These are phyloP conservation scores for Adansonia gregorii DNA, from an alignment of 441 rosid genomes.

Conservation along the genomic window DNA sequence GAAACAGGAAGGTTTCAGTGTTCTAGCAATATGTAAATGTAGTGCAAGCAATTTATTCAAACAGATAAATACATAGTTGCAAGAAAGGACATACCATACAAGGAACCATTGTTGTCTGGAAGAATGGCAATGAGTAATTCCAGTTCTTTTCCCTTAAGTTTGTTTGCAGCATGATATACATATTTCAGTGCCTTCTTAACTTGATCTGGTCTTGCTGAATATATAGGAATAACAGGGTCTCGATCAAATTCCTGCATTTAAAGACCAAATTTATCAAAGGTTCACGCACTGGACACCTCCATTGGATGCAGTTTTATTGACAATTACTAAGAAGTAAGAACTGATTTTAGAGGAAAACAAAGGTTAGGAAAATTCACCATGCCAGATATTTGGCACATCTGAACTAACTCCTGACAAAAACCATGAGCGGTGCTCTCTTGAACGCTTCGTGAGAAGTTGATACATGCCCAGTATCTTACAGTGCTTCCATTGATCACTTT, in stretches of 20 bases:
- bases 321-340: slow-evolving; percentile 2
- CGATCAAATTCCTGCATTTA: slow-evolving; percentile 37
- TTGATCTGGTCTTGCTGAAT: slow-evolving; percentile 45
- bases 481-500: slow-evolving; percentile 52
- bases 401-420: slow-evolving; percentile 43
- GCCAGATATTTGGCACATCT: slow-evolving; percentile 47
- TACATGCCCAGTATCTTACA: slow-evolving; percentile 47
- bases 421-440: slow-evolving; percentile 37
- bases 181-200: slow-evolving; percentile 41
- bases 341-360: not conserved
- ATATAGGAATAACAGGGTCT: slow-evolving; percentile 45
- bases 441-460: slow-evolving; percentile 45
- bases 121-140: slow-evolving; percentile 51
- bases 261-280: not conserved
- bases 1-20: not conserved
- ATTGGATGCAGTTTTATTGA: not conserved
- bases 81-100: slow-evolving; percentile 41
- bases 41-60: not conserved
- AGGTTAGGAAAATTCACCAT: slow-evolving; percentile 39
- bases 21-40: not conserved
- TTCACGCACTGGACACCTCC: not conserved
- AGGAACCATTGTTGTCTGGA: slow-evolving; percentile 45
- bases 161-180: slow-evolving; percentile 35
- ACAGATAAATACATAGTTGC: not conserved
- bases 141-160: slow-evolving; percentile 45